Conservation (phyloP, 2,329 filamentous ascomycete genomes). For the Xylariaceae sp. region DNA sequence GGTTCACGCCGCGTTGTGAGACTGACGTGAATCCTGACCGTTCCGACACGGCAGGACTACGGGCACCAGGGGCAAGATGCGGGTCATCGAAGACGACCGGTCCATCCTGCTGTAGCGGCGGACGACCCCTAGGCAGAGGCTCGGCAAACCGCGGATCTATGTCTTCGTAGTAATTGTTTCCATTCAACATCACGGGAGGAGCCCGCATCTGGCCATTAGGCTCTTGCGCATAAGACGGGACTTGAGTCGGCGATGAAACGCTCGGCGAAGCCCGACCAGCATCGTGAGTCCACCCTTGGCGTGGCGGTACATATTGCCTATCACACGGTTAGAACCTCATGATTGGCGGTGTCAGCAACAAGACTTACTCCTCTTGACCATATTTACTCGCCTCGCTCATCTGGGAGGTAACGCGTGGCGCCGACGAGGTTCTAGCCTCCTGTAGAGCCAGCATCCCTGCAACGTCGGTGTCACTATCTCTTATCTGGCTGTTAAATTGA, state of each 20-base stretch:
- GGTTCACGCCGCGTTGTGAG: constrained; percentile 82
- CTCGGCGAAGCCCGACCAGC: constrained; percentile 40
- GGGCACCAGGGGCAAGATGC: constrained; percentile 47
- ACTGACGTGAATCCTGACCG: constrained; percentile 84
- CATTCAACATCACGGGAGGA: constrained; percentile 21
- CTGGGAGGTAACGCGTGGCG: constrained; percentile 42
- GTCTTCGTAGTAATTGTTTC: constrained; percentile 77
- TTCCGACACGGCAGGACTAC: constrained; percentile 73
- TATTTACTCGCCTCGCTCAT: constrained; percentile 68
- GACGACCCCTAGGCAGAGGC: constrained; percentile 21
- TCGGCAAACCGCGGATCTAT: constrained; percentile 81
- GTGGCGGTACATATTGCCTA: constrained; percentile 51
- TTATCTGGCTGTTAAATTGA: constrained; percentile 41
- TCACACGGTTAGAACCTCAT: constrained; percentile 31
- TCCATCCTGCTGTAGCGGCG: constrained; percentile 26
- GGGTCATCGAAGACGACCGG: constrained; percentile 56
- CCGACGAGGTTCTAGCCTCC: constrained; percentile 40
- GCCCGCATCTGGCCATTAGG: constrained; percentile 32
- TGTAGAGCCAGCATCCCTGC: constrained; percentile 69
- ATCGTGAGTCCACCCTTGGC: constrained; percentile 50
- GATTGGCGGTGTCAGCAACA: constrained; percentile 11
- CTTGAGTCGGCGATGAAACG: constrained; percentile 41
- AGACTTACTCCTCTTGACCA: constrained; percentile 66
- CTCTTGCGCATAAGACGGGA: constrained; percentile 33
- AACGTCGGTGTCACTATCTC: constrained; percentile 66